These are phyloP conservation scores for Poteriospumella lacustris DNA, from an alignment of 108 stramenopile genomes.

Conservation along the genomic window DNA sequence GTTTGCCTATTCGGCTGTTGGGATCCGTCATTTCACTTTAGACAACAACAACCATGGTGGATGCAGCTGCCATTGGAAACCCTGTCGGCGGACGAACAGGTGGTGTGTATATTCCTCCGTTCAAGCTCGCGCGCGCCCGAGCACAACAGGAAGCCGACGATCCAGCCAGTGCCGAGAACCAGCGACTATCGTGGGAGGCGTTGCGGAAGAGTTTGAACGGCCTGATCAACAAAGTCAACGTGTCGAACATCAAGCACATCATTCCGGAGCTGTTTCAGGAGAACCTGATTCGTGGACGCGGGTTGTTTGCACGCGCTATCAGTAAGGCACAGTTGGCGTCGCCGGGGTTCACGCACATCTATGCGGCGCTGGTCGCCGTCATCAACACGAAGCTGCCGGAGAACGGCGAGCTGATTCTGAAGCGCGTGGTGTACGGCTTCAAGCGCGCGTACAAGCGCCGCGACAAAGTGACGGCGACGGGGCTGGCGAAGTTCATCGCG, in stretches of 20 bases:
- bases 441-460: slow-evolving; percentile 74
- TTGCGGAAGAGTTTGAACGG: slow-evolving; percentile 89
- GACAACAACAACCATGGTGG: no score
- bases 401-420: slow-evolving; percentile 82
- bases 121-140: slow-evolving; percentile 44
- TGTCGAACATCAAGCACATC: slow-evolving; percentile 79
- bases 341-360: slow-evolving; percentile 69
- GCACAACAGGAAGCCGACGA: slow-evolving; percentile 34
- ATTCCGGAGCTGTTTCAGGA: slow-evolving; percentile 81
- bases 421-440: slow-evolving; percentile 75
- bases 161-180: slow-evolving; percentile 49
- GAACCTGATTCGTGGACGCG: slow-evolving; percentile 88
- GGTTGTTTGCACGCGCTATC: slow-evolving; percentile 73
- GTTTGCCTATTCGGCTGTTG: no score
- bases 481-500: slow-evolving; percentile 78
- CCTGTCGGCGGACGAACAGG: slow-evolving; percentile 9
- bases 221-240: slow-evolving; percentile 87
- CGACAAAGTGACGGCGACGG: slow-evolving; percentile 75
- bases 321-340: slow-evolving; percentile 79
- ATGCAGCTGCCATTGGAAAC: no score
- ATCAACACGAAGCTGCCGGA: slow-evolving; percentile 94
- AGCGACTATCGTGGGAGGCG: slow-evolving; percentile 77
- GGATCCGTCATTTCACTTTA: no score
- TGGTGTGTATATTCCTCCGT: slow-evolving; percentile 53
- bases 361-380: slow-evolving; percentile 85